These are phyloP conservation scores for Cyclocybe cylindracea DNA, from an alignment of 768 basidiomycete genomes.

Conservation along the genomic window DNA sequence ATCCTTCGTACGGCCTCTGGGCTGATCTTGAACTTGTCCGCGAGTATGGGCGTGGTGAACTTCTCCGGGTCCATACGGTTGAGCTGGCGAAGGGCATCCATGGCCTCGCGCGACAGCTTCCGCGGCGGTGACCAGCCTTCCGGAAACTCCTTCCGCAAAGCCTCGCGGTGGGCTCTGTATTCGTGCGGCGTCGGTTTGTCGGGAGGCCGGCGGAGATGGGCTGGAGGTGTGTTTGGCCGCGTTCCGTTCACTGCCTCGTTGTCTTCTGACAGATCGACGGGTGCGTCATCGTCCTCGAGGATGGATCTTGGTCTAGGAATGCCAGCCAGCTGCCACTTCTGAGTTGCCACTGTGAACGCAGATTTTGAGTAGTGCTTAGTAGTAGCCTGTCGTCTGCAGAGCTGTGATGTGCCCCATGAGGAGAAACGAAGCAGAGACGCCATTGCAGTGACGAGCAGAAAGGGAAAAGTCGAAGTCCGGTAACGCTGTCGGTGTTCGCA, in stretches of 20 bases:
- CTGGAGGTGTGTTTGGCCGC: slow-evolving; percentile 34
- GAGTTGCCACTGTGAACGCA: slow-evolving; percentile 13
- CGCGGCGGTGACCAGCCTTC: slow-evolving; percentile 77
- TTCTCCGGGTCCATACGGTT: slow-evolving; percentile 61
- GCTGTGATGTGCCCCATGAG: slow-evolving; percentile 7
- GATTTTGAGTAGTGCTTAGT: slow-evolving; percentile 23
- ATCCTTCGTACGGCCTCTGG: slow-evolving; percentile 83
- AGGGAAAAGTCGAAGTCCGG: background rate
- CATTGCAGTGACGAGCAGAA: slow-evolving; percentile 17
- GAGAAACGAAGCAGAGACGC: slow-evolving; percentile 20
- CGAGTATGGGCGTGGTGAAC: slow-evolving; percentile 69
- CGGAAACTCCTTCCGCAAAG: slow-evolving; percentile 57
- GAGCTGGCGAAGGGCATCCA: slow-evolving; percentile 75
- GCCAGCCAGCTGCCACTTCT: slow-evolving; percentile 42
- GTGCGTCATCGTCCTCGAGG: slow-evolving; percentile 46
- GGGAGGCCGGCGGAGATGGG: slow-evolving; percentile 39
- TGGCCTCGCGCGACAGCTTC: slow-evolving; percentile 80
- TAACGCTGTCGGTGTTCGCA: background rate
- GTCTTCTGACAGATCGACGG: slow-evolving; percentile 54
- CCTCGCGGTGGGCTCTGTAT: slow-evolving; percentile 50
- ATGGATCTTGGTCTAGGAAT: slow-evolving; percentile 43
- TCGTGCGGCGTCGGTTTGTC: slow-evolving; percentile 46
- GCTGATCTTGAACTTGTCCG: slow-evolving; percentile 75
- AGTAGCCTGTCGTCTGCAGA: slow-evolving; percentile 10
- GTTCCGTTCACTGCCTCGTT: slow-evolving; percentile 47